A percentile compares a stretch with the other conserved stretches of the same genome.
Conservation (phyloP, 768 basidiomycete genomes). For the Xerocomus brunneocitrinus region DNA sequence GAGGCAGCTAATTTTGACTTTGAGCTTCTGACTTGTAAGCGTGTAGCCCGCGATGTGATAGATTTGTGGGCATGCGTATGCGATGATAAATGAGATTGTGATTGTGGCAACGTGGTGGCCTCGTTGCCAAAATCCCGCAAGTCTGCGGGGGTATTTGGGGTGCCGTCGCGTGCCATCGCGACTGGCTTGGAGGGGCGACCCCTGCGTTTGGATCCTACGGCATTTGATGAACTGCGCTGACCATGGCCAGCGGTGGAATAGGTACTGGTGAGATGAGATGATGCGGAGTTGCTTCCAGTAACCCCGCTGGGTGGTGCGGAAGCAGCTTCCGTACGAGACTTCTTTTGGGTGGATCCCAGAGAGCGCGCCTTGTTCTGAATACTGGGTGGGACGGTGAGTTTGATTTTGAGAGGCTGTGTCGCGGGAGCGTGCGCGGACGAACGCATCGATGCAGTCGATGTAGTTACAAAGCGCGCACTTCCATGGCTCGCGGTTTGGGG, state of each 20-base stretch:
- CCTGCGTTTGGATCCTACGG: slow-evolving; percentile 40
- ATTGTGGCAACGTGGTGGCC: slow-evolving; percentile 32
- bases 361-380: slow-evolving; percentile 44
- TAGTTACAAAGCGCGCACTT: slow-evolving; percentile 35
- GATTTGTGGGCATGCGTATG: slow-evolving; percentile 17
- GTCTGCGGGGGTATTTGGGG: slow-evolving; percentile 14
- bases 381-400: slow-evolving; percentile 58
- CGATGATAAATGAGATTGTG: slow-evolving; percentile 34
- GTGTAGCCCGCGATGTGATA: slow-evolving; percentile 23
- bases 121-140: slow-evolving; percentile 29
- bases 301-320: slow-evolving; percentile 38
- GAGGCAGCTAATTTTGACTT: slow-evolving; percentile 32
- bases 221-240: slow-evolving; percentile 13
- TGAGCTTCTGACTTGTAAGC: slow-evolving; percentile 17
- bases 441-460: slow-evolving; percentile 35
- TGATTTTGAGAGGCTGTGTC: slow-evolving; percentile 57
- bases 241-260: slow-evolving; percentile 30
- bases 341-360: slow-evolving; percentile 25
- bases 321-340: slow-evolving; percentile 20
- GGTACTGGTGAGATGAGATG: slow-evolving; percentile 5
- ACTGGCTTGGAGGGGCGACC: slow-evolving; percentile 54
- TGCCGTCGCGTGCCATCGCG: slow-evolving; percentile 30
- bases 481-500: slow-evolving; percentile 30
- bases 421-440: slow-evolving; percentile 29
- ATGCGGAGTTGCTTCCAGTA: slow-evolving; percentile 26